Evolutionary conservation across 257 asterid genomes (phyloP), one percentile per base, ranked within the genome.

Genomic region (Primulina tabacum): DNA sequence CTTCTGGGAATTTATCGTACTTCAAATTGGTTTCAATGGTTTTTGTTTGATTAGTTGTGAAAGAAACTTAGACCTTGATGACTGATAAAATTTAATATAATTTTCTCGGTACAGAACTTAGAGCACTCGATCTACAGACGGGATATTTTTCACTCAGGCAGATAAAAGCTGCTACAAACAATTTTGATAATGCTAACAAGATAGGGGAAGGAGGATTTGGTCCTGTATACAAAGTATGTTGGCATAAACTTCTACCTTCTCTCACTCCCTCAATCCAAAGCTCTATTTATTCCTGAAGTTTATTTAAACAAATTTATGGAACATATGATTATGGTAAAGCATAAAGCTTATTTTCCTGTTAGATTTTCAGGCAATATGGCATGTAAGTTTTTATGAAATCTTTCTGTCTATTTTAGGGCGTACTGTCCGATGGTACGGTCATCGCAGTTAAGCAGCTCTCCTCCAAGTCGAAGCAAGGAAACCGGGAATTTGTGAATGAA

Each of bases 141-240:
- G 95, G 92, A 12, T 77, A 75, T 60, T 89, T 87, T 71, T 75
- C 90, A 35, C 78, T 89, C 67, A 75, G 90, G 68, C 95, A 89
- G 75, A 82, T 89, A 28, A 89, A 84, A 77, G 79, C 87, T 68
- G 95, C 96, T 37, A 89, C 96, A 26, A 77, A 81, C 35, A 87
- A 87, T 77, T 89, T 89, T 67, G 89, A 89, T 62, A 71, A 2
- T 73, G 82, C 89, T 40, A 85, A 89, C 69, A 87, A 84, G 83
- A 87, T 89, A 8, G 96, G 95, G 35, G 95, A 89, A 77, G 96
- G 96, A 52, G 95, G 96, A 53, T 89, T 89, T 75, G 96, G 96
- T 24, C 73, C 90, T 8, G 96, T 89, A 24, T 89, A 81, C 79
- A 87, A 85, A 89, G 95, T 89, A 43, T 73, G 63, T 33, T 26